A percentile compares a stretch with the other conserved stretches of the same genome.
Evolutionary conservation across 495 filamentous ascomycete genomes (phyloP).

Genomic region (Cercophora samala): DNA sequence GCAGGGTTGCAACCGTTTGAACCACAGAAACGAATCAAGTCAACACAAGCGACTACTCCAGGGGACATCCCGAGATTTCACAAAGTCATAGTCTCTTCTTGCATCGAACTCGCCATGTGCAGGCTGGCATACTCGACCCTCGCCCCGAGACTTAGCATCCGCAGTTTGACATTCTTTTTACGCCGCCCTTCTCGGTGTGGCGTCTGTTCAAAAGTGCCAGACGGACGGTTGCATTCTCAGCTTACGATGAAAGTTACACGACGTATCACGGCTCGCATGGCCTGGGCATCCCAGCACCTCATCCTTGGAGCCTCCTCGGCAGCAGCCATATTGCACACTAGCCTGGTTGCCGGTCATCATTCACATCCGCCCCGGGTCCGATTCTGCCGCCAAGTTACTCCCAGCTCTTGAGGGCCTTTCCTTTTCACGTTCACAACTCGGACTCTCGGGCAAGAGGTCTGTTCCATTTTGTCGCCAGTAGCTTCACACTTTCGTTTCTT

Average conservation of each 20-base stretch:
- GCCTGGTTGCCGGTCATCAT: neutral
- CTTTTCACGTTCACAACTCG: neutral
- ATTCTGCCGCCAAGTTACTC: neutral
- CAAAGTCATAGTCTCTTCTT: neutral
- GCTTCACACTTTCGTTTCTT: neutral
- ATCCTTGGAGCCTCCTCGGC: constrained; percentile 1
- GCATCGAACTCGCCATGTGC: neutral
- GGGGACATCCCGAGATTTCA: neutral
- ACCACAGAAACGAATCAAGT: neutral
- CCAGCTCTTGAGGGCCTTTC: neutral
- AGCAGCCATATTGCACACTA: neutral
- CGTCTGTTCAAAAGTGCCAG: neutral
- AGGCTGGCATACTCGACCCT: neutral
- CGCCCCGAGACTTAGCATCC: neutral
- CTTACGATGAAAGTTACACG: neutral
- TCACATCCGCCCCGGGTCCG: constrained; percentile 3
- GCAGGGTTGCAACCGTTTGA: neutral
- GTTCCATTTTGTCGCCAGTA: neutral
- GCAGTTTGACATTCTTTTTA: neutral
- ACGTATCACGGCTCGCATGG: neutral
- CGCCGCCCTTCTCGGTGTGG: neutral
- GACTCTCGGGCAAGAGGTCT: neutral
- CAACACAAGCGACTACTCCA: neutral
- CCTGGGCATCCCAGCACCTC: neutral
- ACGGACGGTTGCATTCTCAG: neutral